Evolutionary conservation across 352 stramenopile genomes (phyloP).

Genomic region (Phytophthora podocarpi): DNA sequence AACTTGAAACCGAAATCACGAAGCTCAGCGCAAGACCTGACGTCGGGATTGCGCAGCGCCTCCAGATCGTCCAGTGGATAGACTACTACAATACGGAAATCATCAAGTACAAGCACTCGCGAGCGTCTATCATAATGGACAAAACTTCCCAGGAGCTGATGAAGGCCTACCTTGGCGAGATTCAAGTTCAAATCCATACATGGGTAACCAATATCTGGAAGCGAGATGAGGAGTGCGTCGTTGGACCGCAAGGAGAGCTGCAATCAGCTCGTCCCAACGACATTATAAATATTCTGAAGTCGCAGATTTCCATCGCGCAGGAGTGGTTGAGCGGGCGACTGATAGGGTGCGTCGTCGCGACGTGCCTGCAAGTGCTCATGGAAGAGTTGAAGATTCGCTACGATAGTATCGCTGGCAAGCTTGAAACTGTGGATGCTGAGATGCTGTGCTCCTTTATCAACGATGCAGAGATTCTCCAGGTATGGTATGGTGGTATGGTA

Average conservation of each 20-base stretch:
- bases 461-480: slow-evolving; percentile 81
- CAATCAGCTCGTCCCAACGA: slow-evolving; percentile 84
- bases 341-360: slow-evolving; percentile 67
- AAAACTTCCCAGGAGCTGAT: slow-evolving; percentile 77
- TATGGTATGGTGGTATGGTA: slow-evolving; percentile 29
- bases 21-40: slow-evolving; percentile 63
- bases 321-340: slow-evolving; percentile 78
- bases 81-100: slow-evolving; percentile 90
- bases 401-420: slow-evolving; percentile 50
- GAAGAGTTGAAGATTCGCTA: slow-evolving; percentile 75
- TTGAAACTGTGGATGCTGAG: slow-evolving; percentile 65
- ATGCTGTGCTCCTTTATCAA: slow-evolving; percentile 89
- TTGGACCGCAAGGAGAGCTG: slow-evolving; percentile 63
- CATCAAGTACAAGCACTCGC: slow-evolving; percentile 81
- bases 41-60: slow-evolving; percentile 69
- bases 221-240: slow-evolving; percentile 70
- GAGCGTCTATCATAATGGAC: slow-evolving; percentile 69
- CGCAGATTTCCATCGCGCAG: slow-evolving; percentile 84
- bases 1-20: slow-evolving; percentile 72
- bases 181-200: slow-evolving; percentile 77
- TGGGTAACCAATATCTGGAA: slow-evolving; percentile 90
- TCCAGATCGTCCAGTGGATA: slow-evolving; percentile 89
- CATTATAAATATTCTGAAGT: slow-evolving; percentile 89
- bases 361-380: slow-evolving; percentile 78
- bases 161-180: slow-evolving; percentile 75